phyloP scores from a whole-genome alignment of 2,329 filamentous ascomycete species.

The Fusarium sp. region DNA sequence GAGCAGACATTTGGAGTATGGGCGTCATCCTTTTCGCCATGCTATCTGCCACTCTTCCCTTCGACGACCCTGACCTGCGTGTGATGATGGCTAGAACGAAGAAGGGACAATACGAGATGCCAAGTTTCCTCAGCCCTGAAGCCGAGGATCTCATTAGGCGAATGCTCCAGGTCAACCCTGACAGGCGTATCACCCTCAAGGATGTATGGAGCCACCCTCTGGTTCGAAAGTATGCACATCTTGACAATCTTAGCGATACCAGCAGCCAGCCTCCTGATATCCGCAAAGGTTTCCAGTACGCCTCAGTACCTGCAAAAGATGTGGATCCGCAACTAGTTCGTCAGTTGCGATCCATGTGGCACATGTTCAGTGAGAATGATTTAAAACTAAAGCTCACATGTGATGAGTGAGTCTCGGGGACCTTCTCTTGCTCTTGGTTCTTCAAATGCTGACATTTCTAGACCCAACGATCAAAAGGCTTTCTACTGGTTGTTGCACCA shows the following conservation, averaged over 20 bases:
- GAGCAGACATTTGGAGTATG: conserved; percentile 94
- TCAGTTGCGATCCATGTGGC: conserved; percentile 92
- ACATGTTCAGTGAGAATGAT: conserved; percentile 81
- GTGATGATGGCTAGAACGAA: conserved; percentile 73
- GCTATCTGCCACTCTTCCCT: conserved; percentile 86
- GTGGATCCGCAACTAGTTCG: conserved; percentile 86
- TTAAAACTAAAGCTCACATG: conserved; percentile 77
- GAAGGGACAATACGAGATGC: conserved; percentile 72
- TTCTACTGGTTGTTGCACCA: conserved; percentile 89
- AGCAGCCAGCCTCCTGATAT: conserved; percentile 67
- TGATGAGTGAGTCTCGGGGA: conserved; percentile 66
- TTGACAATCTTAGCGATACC: conserved; percentile 74
- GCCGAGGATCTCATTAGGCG: conserved; percentile 82
- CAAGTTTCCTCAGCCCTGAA: conserved; percentile 73
- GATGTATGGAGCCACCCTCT: conserved; percentile 90
- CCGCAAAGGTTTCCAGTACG: conserved; percentile 72
- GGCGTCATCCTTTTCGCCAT: conserved; percentile 92
- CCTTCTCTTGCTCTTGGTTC: background rate
- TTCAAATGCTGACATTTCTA: conserved; percentile 55
- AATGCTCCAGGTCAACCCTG: conserved; percentile 84
- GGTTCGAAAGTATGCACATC: conserved; percentile 83
- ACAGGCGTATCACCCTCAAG: conserved; percentile 81
- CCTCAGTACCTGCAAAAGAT: conserved; percentile 71
- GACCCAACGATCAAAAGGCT: conserved; percentile 89
- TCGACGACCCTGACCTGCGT: conserved; percentile 75